These are phyloP conservation scores for Botrytis byssoidea DNA, from an alignment of 2,329 filamentous ascomycete genomes.

Conservation along the genomic window DNA sequence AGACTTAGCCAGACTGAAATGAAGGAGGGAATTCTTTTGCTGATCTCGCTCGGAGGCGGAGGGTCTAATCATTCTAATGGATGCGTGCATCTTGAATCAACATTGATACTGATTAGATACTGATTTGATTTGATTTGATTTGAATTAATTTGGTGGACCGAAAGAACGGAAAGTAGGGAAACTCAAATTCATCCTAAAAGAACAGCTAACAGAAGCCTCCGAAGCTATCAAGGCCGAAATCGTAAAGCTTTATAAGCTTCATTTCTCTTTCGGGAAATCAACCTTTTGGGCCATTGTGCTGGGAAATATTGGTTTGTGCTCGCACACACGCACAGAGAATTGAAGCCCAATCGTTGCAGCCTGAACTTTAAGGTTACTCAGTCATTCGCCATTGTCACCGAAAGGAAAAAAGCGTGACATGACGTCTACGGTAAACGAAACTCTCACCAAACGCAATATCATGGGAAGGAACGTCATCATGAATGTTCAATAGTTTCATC, in stretches of 20 bases:
- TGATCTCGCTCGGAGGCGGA: neutral
- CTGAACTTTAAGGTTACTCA: neutral
- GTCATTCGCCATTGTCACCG: neutral
- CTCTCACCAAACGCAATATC: neutral
- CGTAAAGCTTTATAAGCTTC: constrained; percentile 2
- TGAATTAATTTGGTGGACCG: neutral
- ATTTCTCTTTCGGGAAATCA: neutral
- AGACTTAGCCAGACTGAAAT: neutral
- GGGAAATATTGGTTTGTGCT: neutral
- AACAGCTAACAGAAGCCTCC: neutral
- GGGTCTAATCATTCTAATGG: neutral
- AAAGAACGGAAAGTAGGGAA: neutral
- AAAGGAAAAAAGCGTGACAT: constrained; percentile 5
- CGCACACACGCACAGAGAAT: neutral
- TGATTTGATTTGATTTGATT: neutral
- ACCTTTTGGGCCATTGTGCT: neutral
- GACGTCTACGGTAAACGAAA: neutral
- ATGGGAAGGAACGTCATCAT: neutral
- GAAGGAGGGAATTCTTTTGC: constrained; percentile 1
- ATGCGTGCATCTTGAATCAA: neutral
- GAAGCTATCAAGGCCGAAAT: neutral
- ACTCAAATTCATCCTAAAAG: neutral
- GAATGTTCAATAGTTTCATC: neutral
- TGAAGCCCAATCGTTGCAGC: neutral
- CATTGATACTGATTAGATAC: neutral